These are phyloP conservation scores for Symbiotaphrina buchneri DNA, from an alignment of 495 filamentous ascomycete genomes.

Conservation along the genomic window DNA sequence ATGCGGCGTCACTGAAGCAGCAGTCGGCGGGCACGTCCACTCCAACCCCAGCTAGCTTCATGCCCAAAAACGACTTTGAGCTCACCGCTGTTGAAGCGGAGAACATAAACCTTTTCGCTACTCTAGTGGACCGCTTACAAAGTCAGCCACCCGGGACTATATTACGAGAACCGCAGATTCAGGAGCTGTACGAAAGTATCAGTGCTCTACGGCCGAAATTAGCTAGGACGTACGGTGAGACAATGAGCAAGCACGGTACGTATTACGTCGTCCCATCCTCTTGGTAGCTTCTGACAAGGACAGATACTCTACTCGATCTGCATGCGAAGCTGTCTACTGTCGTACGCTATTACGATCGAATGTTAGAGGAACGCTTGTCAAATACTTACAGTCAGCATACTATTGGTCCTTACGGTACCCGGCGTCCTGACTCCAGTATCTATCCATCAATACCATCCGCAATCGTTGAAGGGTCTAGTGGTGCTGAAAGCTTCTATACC, in stretches of 20 bases:
- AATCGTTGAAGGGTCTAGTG: constrained; percentile 21
- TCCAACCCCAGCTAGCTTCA: constrained; percentile 19
- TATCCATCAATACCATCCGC: constrained; percentile 43
- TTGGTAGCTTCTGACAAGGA: constrained; percentile 9
- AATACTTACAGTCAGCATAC: constrained; percentile 76
- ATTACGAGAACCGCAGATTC: constrained; percentile 84
- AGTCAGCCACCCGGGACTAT: constrained; percentile 93
- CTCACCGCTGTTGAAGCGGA: constrained; percentile 85
- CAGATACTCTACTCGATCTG: constrained; percentile 73
- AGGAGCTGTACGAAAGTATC: constrained; percentile 94
- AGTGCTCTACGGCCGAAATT: constrained; percentile 79
- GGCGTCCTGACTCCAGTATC: constrained; percentile 25
- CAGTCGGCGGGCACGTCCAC: constrained; percentile 26
- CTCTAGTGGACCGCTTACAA: constrained; percentile 82
- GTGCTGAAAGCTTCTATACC: constrained; percentile 65
- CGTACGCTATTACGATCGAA: constrained; percentile 94
- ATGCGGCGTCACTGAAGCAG: constrained; percentile 60
- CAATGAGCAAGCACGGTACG: constrained; percentile 97
- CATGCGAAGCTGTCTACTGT: constrained; percentile 92
- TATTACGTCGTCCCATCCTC: constrained; percentile 4
- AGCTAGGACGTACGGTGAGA: constrained; percentile 91
- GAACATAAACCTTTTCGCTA: constrained; percentile 92
- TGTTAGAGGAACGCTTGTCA: constrained; percentile 88
- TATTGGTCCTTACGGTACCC: constrained; percentile 24
- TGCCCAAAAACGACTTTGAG: constrained; percentile 78